Evolutionary conservation across 179 eudicot species (phyloP).

Genomic region (Spinacia oleracea): DNA sequence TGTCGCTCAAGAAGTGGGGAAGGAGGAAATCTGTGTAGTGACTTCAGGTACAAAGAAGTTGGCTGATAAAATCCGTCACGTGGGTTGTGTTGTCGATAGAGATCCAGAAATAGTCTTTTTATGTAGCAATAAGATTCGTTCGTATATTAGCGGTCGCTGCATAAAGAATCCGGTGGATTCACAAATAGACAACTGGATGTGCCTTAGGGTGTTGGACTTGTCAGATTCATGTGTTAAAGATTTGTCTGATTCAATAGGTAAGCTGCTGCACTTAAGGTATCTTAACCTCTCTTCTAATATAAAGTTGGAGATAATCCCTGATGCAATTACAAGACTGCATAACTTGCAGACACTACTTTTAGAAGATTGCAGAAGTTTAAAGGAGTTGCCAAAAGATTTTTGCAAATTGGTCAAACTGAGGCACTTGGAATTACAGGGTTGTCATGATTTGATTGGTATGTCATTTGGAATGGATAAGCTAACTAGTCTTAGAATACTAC

Average conservation of each 20-base stretch:
- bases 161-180: background rate
- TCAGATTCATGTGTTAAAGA: accelerated
- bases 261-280: slow-evolving; percentile 11
- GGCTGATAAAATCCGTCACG: background rate
- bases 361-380: accelerated
- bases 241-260: slow-evolving; percentile 13
- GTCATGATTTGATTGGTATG: background rate
- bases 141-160: background rate
- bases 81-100: background rate
- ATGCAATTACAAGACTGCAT: background rate
- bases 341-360: slow-evolving; percentile 8
- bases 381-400: slow-evolving; percentile 4
- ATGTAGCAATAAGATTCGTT: slow-evolving; percentile 4
- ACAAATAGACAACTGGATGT: background rate
- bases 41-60: background rate
- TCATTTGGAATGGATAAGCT: background rate
- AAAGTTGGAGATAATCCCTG: background rate
- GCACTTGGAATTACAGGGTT: background rate
- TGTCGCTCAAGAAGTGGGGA: slow-evolving; percentile 2
- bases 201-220: slow-evolving; percentile 10
- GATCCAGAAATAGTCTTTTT: background rate
- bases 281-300: background rate
- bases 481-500: background rate
- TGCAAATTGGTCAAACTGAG: slow-evolving; percentile 1
- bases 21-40: background rate